Percentiles rank a stretch among this genome's conserved stretches.
Conservation (phyloP, 2,329 filamentous ascomycete species). For the Alternaria brassicae region DNA sequence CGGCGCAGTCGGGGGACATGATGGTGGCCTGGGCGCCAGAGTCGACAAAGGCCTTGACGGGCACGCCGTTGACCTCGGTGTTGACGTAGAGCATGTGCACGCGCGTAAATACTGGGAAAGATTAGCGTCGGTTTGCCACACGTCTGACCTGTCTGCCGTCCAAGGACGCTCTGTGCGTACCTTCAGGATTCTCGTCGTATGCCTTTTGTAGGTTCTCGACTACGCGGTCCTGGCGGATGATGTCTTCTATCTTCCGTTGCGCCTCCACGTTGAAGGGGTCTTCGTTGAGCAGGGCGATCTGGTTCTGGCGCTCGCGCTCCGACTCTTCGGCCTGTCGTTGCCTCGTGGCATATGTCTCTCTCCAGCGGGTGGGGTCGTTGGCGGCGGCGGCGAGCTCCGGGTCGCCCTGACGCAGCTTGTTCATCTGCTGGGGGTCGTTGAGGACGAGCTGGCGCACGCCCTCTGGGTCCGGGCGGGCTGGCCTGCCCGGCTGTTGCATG, state of each 20-base stretch:
- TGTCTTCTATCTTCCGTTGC: conserved; percentile 92
- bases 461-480: conserved; percentile 67
- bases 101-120: conserved; percentile 77
- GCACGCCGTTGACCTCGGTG: conserved; percentile 90
- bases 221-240: conserved; percentile 92
- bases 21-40: conserved; percentile 98
- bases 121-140: conserved; percentile 21
- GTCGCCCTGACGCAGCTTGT: conserved; percentile 73
- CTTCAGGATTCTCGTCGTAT: conserved; percentile 96
- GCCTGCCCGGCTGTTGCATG: conserved; percentile 15
- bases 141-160: neutral
- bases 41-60: conserved; percentile 95
- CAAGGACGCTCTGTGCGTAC: conserved; percentile 57
- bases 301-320: conserved; percentile 78
- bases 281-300: conserved; percentile 85
- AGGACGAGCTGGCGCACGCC: conserved; percentile 82
- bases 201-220: conserved; percentile 96
- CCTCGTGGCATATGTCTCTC: conserved; percentile 72
- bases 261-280: conserved; percentile 95
- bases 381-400: conserved; percentile 79
- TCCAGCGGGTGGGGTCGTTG: conserved; percentile 78
- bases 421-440: conserved; percentile 75
- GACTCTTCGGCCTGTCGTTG: conserved; percentile 74
- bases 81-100: conserved; percentile 97
- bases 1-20: conserved; percentile 94